Percentiles rank a stretch among this genome's conserved stretches.
These are phyloP conservation scores for Ogataea minuta DNA, from an alignment of 805 yeast species.

Conservation along the genomic window DNA sequence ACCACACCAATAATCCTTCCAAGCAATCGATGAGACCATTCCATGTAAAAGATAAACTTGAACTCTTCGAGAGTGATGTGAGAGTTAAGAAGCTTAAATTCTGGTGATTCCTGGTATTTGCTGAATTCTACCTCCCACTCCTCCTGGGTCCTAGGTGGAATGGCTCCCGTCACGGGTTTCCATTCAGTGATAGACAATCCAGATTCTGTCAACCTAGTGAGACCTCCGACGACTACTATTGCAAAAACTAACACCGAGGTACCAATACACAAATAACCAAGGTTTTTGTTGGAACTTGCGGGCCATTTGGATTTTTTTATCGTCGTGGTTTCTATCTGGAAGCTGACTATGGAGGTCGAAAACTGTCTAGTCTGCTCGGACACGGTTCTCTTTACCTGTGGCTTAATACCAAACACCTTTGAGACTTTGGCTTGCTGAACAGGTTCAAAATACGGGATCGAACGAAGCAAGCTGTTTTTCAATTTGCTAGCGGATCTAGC, in stretches of 20 bases:
- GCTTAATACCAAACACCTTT: constrained; percentile 6
- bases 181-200: constrained; percentile 97
- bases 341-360: constrained; percentile 14
- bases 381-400: neutral
- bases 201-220: constrained; percentile 92
- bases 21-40: constrained; percentile 93
- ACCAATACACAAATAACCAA: constrained; percentile 87
- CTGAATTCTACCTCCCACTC: constrained; percentile 87
- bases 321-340: constrained; percentile 1
- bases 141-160: constrained; percentile 78
- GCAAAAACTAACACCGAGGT: constrained; percentile 90
- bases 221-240: constrained; percentile 93
- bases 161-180: constrained; percentile 94
- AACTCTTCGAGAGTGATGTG: constrained; percentile 88
- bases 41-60: constrained; percentile 94
- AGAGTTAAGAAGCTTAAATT: constrained; percentile 83
- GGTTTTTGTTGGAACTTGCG: constrained; percentile 51
- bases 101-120: constrained; percentile 85
- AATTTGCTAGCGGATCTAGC: neutral
- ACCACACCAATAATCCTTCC: constrained; percentile 88
- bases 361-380: constrained; percentile 13
- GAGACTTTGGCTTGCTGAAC: neutral
- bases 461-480: neutral
- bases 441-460: neutral
- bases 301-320: constrained; percentile 32